Conservation (phyloP, 2,329 filamentous ascomycete genomes). For the Epichloe sp. region DNA sequence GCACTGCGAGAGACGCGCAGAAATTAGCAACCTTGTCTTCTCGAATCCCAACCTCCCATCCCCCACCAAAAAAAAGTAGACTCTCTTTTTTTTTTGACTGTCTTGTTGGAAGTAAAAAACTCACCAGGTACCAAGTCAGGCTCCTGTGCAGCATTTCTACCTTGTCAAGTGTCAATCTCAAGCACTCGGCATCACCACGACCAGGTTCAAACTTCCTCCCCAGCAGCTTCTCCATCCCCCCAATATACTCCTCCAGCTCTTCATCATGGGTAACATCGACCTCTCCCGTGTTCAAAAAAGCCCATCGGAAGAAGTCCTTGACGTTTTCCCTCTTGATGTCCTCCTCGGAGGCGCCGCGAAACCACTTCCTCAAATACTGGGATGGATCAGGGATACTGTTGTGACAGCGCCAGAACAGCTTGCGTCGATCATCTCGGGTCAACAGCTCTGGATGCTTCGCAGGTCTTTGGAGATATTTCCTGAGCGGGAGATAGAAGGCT, state of each 20-base stretch:
- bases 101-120: constrained; percentile 8
- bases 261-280: constrained; percentile 31
- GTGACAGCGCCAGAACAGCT: constrained; percentile 37
- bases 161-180: constrained; percentile 44
- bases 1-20: constrained; percentile 14
- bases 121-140: constrained; percentile 43
- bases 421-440: constrained; percentile 30
- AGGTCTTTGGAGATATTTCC: constrained; percentile 34
- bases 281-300: constrained; percentile 37
- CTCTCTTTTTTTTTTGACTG: too few relatives aligned
- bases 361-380: constrained; percentile 43
- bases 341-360: constrained; percentile 34
- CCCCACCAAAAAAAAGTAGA: too few relatives aligned
- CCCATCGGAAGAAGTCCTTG: constrained; percentile 49
- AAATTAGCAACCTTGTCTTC: too few relatives aligned
- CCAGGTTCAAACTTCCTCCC: constrained; percentile 36
- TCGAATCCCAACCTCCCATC: too few relatives aligned
- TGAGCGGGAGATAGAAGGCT: constrained; percentile 37
- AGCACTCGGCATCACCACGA: constrained; percentile 34
- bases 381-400: constrained; percentile 38
- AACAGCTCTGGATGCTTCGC: constrained; percentile 34
- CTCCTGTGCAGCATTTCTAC: constrained; percentile 43
- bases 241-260: constrained; percentile 40
- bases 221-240: constrained; percentile 35
- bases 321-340: constrained; percentile 49